Percentiles rank a stretch among this genome's conserved stretches.
Evolutionary conservation across 1,284 basidiomycete genomes (phyloP).

Genomic region (Ustilago nuda): DNA sequence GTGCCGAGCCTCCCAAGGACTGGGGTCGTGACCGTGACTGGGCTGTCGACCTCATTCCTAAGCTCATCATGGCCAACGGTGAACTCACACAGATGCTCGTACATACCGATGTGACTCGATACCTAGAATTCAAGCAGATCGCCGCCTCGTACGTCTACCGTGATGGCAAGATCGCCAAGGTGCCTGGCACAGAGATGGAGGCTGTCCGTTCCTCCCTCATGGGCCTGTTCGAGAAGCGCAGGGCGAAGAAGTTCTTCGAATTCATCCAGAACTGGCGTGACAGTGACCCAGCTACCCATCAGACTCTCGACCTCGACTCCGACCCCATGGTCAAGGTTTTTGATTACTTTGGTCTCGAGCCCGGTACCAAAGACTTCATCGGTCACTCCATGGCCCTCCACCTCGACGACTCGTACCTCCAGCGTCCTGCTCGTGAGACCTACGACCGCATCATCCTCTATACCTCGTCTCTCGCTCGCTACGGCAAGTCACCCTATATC

Average conservation of each 20-base stretch:
- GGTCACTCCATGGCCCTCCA: constrained; percentile 99
- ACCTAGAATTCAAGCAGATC: constrained; percentile 99
- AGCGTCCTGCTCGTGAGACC: constrained; percentile 86
- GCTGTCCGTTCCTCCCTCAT: constrained; percentile 93
- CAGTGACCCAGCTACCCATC: constrained; percentile 91
- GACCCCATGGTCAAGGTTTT: constrained; percentile 75
- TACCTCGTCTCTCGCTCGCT: constrained; percentile 97
- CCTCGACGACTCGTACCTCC: constrained; percentile 95
- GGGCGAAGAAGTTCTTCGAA: constrained; percentile 98
- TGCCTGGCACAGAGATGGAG: constrained; percentile 97
- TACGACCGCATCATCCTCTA: constrained; percentile 98
- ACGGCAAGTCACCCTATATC: constrained; percentile 99
- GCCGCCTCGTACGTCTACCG: constrained; percentile 97
- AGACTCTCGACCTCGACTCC: constrained; percentile 72
- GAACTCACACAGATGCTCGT: constrained; percentile 98
- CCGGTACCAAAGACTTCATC: constrained; percentile 98
- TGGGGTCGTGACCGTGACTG: constrained; percentile 68
- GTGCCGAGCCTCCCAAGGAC: constrained; percentile 72
- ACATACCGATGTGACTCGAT: constrained; percentile 97
- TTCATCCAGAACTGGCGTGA: constrained; percentile 96
- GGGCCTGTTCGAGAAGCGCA: constrained; percentile 97
- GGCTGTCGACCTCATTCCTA: constrained; percentile 68
- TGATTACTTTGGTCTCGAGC: constrained; percentile 95
- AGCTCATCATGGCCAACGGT: constrained; percentile 91
- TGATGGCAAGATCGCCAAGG: constrained; percentile 96